Evolutionary conservation across 2,329 filamentous ascomycete species (phyloP).

Genomic region (Phaeoacremonium minimum): DNA sequence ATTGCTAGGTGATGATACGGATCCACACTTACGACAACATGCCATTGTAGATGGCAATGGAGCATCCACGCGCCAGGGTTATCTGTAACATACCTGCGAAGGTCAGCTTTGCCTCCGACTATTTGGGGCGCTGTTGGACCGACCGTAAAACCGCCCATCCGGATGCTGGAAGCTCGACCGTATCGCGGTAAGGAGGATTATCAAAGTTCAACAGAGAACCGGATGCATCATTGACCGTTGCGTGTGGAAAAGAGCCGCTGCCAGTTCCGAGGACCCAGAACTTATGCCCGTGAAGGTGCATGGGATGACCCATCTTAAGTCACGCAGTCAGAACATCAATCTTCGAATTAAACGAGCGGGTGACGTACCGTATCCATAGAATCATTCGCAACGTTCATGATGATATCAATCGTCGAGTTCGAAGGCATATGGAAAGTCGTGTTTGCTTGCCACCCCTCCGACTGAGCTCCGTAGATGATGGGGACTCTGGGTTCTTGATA

Average conservation of each 20-base stretch:
- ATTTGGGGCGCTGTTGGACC: no score
- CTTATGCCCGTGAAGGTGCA: constrained; percentile 2
- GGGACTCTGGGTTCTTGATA: no score
- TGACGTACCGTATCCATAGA: no score
- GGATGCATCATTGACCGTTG: constrained; percentile 1
- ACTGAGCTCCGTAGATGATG: no score
- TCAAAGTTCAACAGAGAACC: constrained; percentile 1
- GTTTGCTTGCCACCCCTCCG: no score
- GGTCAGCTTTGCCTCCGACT: constrained; percentile 1
- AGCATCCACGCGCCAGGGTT: constrained; percentile 2
- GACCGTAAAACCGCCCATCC: constrained; percentile 2
- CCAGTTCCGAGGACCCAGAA: constrained; percentile 2
- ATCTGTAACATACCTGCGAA: constrained; percentile 1
- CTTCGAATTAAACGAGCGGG: no score
- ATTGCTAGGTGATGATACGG: background rate
- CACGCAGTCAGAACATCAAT: no score
- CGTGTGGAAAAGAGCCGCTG: constrained; percentile 1
- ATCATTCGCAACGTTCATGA: no score
- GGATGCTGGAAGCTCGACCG: constrained; percentile 1
- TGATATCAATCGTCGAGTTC: no score
- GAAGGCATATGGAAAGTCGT: no score
- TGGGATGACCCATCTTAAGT: no score
- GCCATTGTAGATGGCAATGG: constrained; percentile 2
- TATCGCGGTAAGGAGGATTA: constrained; percentile 1
- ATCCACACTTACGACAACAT: constrained; percentile 1